phyloP scores from a whole-genome alignment of 2,329 filamentous ascomycete species.

The Balansia obtecta region DNA sequence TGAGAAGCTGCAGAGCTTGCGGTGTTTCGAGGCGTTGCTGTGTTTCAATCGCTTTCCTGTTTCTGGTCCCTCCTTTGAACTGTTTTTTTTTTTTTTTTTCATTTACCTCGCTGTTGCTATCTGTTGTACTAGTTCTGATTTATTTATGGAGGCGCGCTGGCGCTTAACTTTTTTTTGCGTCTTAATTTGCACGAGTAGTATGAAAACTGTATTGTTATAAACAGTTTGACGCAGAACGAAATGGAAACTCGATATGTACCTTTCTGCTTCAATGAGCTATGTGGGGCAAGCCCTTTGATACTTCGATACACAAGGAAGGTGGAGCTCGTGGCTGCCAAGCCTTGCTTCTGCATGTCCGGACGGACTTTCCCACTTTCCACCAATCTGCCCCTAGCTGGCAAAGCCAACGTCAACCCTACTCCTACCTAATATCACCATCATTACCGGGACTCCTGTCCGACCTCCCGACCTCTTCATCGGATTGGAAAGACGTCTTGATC shows the following conservation, averaged over 20 bases:
- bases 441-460: not conserved
- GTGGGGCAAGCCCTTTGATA: not conserved
- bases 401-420: no score
- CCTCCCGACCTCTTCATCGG: not conserved
- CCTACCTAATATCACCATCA: not conserved
- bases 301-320: no score
- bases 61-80: not conserved
- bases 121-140: not conserved
- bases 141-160: not conserved
- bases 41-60: not conserved
- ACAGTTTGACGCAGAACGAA: not conserved
- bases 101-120: no score
- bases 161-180: not conserved
- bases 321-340: no score
- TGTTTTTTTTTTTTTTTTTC: not conserved
- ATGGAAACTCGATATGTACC: not conserved
- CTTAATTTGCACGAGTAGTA: not conserved
- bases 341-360: no score
- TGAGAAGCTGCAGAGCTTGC: conserved; percentile 4
- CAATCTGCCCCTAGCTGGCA: no score
- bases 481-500: no score
- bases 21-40: conserved; percentile 6
- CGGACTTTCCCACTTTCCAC: conserved; percentile 7
- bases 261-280: not conserved
- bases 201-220: not conserved